Evolutionary conservation across 768 basidiomycete genomes (phyloP).

Genomic region (Holtermannia corniformis): DNA sequence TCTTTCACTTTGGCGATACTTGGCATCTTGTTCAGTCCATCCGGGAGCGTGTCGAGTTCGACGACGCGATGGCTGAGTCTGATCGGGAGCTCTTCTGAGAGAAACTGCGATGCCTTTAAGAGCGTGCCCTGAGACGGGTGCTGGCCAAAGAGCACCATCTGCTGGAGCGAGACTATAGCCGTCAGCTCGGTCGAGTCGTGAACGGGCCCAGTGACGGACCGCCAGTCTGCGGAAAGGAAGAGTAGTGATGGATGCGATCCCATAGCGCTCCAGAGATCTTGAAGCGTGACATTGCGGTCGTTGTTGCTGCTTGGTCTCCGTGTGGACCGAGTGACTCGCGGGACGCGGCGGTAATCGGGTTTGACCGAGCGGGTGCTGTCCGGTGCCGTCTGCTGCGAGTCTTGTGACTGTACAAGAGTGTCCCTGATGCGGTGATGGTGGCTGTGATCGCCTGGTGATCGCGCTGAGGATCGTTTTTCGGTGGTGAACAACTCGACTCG

Average conservation of each 20-base stretch:
- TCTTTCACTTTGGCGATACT: conserved; percentile 87
- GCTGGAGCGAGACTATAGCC: conserved; percentile 72
- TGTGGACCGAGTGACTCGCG: too few relatives aligned
- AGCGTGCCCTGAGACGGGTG: conserved; percentile 91
- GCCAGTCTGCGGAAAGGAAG: conserved; percentile 85
- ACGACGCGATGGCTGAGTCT: conserved; percentile 91
- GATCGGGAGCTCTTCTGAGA: conserved; percentile 81
- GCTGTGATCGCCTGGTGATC: too few relatives aligned
- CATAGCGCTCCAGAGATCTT: conserved; percentile 64
- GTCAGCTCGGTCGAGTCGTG: not conserved
- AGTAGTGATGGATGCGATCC: conserved; percentile 85
- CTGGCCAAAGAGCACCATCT: conserved; percentile 97
- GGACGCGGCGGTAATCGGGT: too few relatives aligned
- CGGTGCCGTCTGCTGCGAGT: too few relatives aligned
- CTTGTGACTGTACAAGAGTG: too few relatives aligned
- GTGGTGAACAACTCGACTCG: too few relatives aligned
- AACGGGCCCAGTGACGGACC: conserved; percentile 47
- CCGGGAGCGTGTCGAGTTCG: conserved; percentile 87
- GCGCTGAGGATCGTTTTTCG: too few relatives aligned
- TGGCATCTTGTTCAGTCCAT: conserved; percentile 81
- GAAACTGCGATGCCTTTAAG: conserved; percentile 54
- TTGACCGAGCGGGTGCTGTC: too few relatives aligned
- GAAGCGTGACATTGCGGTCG: conserved; percentile 40
- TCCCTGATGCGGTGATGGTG: too few relatives aligned
- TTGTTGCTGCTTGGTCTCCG: too few relatives aligned